Evolutionary conservation across 2,329 filamentous ascomycete species (phyloP), one percentile per base, ranked within the genome.

Genomic region (Geosmithia flava): DNA sequence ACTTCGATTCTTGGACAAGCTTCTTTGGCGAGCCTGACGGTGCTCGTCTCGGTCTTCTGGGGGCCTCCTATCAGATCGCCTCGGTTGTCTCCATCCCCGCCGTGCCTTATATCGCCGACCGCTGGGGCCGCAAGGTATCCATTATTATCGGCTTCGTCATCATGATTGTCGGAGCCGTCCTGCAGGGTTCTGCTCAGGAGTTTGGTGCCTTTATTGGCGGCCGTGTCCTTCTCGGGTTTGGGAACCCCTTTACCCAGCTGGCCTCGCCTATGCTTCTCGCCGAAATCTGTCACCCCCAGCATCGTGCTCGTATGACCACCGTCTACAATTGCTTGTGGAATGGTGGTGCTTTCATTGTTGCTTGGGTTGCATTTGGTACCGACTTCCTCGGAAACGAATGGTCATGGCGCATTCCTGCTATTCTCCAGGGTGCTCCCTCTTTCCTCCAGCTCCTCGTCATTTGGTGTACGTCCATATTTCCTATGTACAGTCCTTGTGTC

Each of bases 261-360:
- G 73, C 75, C 4, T 80, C 79, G 13, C 80, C 80, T 3, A 68
- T 84, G 46, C 69, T 84, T 7, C 69, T 84, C 11, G 78, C 77
- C 3, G 81, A 85, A 66, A 73, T 85, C 51, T 78, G 75, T 63
- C 81, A 85, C 57, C 80, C 81, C 20, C 81, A 84, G 57, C 80
- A 85, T 58, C 76, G 81, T 58, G 80, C 74, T 29, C 75, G 74
- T 27, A 70, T 84, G 45, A 84, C 80, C 1, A 71, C 80, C 15
- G 70, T 84, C 50, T 84, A 84, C 64, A 84, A 85, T 62, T 82
- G 77, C 55, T 62, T 83, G 47, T 85, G 80, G 80, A 81, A 83
- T 59, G 61, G 80, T 48, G 79, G 78, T 39, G 68, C 69, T 15
- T 59, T 72, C n/a, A 53, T 81, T 47, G 78, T 80, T 29, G 76